Evolutionary conservation across 2,329 filamentous ascomycete genomes (phyloP).

Genomic region (Aspergillus clavatus): DNA sequence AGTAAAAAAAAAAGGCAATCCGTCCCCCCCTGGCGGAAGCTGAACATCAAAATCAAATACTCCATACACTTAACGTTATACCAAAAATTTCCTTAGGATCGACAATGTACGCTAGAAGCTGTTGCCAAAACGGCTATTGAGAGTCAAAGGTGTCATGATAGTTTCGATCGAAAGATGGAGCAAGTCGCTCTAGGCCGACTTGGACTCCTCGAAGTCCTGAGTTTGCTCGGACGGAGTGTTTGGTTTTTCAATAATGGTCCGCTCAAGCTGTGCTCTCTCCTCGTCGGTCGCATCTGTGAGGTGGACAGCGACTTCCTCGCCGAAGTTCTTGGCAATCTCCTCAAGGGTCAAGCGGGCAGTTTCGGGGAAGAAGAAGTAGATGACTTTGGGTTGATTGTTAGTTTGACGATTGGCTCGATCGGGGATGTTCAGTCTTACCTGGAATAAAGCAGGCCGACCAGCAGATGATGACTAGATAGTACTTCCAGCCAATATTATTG

Average conservation of each 20-base stretch:
- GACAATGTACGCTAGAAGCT: not conserved
- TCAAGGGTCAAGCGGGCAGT: constrained; percentile 43
- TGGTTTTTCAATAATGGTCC: constrained; percentile 1
- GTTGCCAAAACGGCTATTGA: not conserved
- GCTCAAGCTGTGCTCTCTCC: constrained; percentile 23
- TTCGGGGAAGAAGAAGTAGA: constrained; percentile 45
- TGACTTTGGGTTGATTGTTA: constrained; percentile 22
- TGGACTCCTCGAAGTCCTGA: not conserved
- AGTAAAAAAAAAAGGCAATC: too few species aligned
- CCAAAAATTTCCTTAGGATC: too few species aligned
- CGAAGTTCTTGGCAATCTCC: constrained; percentile 45
- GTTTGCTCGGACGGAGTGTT: not conserved
- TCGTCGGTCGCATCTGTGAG: constrained; percentile 43
- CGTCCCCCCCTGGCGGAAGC: too few species aligned
- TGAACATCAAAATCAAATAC: too few species aligned
- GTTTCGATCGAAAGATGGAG: not conserved
- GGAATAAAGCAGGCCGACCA: constrained; percentile 44
- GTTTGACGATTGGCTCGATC: too few species aligned
- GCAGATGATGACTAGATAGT: constrained; percentile 46
- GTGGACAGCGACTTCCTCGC: constrained; percentile 48
- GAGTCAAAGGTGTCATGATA: not conserved
- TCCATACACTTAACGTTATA: too few species aligned
- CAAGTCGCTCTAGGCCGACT: not conserved
- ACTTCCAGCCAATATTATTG: constrained; percentile 47
- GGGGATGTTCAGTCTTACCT: constrained; percentile 20